These are phyloP conservation scores for Aspergillus sp. DNA, from an alignment of 2,329 filamentous ascomycete species.

Conservation along the genomic window DNA sequence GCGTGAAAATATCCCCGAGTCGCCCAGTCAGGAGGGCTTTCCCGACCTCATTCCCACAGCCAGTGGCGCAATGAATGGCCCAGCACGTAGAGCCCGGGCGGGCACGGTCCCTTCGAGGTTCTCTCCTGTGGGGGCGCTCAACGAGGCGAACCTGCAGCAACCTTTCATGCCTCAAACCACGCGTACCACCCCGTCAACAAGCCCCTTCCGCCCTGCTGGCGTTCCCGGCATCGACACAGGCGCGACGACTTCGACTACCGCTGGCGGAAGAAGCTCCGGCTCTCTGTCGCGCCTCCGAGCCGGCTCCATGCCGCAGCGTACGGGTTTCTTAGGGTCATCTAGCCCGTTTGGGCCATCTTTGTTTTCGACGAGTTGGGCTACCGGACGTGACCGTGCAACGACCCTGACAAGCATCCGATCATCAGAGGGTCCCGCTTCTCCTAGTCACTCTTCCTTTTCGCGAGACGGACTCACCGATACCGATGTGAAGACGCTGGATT, in stretches of 20 bases:
- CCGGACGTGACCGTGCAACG: constrained; percentile 75
- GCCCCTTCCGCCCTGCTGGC: constrained; percentile 71
- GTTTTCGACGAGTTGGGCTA: constrained; percentile 82
- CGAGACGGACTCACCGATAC: constrained; percentile 80
- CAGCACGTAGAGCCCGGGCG: constrained; percentile 77
- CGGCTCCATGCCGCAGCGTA: constrained; percentile 89
- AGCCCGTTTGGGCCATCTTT: constrained; percentile 82
- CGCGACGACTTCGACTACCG: constrained; percentile 39
- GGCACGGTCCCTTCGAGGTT: constrained; percentile 96
- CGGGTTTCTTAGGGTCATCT: constrained; percentile 60
- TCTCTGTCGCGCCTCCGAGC: constrained; percentile 82
- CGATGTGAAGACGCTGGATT: constrained; percentile 91
- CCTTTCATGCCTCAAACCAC: constrained; percentile 71
- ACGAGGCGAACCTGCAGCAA: constrained; percentile 54
- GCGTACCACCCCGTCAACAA: constrained; percentile 80
- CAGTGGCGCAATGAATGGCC: constrained; percentile 61
- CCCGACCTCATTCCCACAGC: constrained; percentile 78
- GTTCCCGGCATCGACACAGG: constrained; percentile 40
- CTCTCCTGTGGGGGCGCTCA: constrained; percentile 68
- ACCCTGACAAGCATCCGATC: constrained; percentile 90
- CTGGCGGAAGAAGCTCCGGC: constrained; percentile 61
- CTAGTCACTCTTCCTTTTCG: constrained; percentile 80
- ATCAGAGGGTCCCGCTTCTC: constrained; percentile 80
- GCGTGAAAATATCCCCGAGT: constrained; percentile 95
- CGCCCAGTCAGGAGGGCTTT: constrained; percentile 86